A percentile compares a stretch with the other conserved stretches of the same genome.
phyloP scores from a whole-genome alignment of 2,329 filamentous ascomycete species.

The Plenodomus lindquistii region DNA sequence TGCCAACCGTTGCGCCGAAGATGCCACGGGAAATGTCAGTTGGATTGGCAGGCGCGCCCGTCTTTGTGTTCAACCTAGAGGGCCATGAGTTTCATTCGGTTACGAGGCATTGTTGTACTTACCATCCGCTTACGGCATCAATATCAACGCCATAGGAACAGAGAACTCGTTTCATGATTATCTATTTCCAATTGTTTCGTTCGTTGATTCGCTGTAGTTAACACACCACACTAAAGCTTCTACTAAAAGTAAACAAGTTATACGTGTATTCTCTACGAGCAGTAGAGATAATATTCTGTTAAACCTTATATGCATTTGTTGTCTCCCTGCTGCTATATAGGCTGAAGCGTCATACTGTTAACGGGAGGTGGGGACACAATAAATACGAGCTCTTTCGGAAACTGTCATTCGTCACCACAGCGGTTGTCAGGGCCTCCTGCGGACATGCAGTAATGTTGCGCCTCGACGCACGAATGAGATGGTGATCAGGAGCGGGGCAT shows the following conservation, averaged over 20 bases:
- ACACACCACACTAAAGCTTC: too few relatives aligned
- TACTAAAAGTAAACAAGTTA: too few relatives aligned
- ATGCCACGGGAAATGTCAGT: constrained; percentile 47
- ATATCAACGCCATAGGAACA: constrained; percentile 49
- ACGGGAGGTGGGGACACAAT: too few relatives aligned
- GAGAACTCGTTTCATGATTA: constrained; percentile 44
- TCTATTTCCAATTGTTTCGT: neutral
- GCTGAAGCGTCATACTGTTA: too few relatives aligned
- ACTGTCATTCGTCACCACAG: neutral
- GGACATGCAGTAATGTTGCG: neutral
- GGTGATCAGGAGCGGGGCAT: constrained; percentile 8
- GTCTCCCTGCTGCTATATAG: too few relatives aligned
- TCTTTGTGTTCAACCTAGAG: constrained; percentile 47
- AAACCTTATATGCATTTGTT: too few relatives aligned
- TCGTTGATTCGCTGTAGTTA: too few relatives aligned
- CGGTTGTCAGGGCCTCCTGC: neutral
- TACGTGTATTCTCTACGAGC: too few relatives aligned
- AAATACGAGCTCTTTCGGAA: too few relatives aligned
- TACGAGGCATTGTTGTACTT: constrained; percentile 1
- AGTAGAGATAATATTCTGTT: too few relatives aligned
- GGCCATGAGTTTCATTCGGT: neutral
- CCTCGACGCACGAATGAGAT: neutral
- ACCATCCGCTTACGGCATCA: constrained; percentile 46
- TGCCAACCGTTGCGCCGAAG: constrained; percentile 48
- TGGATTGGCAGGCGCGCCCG: constrained; percentile 43